Conservation (phyloP, 192 early-diverging fungal species). For the Umbelopsis isabellina region DNA sequence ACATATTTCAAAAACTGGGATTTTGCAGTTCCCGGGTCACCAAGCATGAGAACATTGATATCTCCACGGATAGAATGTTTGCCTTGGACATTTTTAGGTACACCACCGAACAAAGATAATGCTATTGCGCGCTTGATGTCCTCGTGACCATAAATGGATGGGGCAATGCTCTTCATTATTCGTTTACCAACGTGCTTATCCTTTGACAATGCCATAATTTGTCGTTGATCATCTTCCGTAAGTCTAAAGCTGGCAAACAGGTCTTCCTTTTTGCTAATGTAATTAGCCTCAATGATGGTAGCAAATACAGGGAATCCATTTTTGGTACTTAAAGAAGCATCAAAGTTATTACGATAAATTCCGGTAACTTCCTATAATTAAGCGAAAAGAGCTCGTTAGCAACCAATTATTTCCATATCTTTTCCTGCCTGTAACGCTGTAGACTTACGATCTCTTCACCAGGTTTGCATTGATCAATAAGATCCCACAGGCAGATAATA, state of each 20-base stretch:
- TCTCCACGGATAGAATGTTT: constrained; percentile 97
- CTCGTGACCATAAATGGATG: constrained; percentile 99
- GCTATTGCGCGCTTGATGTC: constrained; percentile 95
- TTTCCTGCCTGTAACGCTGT: neutral
- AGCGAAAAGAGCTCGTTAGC: neutral
- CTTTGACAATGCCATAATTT: constrained; percentile 72
- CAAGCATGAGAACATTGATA: constrained; percentile 95
- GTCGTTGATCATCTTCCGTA: constrained; percentile 88
- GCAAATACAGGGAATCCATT: constrained; percentile 98
- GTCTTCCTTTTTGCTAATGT: constrained; percentile 88
- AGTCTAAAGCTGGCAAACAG: constrained; percentile 83
- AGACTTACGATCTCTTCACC: constrained; percentile 88
- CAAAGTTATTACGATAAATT: constrained; percentile 94
- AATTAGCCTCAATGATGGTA: constrained; percentile 96
- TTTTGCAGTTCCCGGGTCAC: constrained; percentile 88
- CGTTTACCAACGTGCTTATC: constrained; percentile 79
- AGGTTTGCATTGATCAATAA: constrained; percentile 94
- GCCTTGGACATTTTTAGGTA: constrained; percentile 90
- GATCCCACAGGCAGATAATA: constrained; percentile 92
- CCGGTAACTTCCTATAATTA: constrained; percentile 81
- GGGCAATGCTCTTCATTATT: constrained; percentile 94
- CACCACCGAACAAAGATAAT: constrained; percentile 94
- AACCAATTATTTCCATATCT: neutral
- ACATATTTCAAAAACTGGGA: constrained; percentile 87
- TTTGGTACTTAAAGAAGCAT: constrained; percentile 80